Evolutionary conservation across 2,329 filamentous ascomycete genomes (phyloP).

Genomic region (Dactylella cylindrospora): DNA sequence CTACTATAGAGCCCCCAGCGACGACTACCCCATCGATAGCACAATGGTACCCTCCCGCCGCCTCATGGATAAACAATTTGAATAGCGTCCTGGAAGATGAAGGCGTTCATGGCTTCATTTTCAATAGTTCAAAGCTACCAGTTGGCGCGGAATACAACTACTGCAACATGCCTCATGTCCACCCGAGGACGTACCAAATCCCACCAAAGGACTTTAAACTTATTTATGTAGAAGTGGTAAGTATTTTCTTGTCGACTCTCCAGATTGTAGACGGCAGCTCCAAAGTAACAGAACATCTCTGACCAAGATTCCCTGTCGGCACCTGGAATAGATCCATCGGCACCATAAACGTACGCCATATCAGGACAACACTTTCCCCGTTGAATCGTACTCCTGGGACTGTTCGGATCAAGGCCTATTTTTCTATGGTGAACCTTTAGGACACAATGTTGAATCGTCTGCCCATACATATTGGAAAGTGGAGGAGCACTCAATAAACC

Average conservation of each 20-base stretch:
- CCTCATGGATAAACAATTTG: slow-evolving; percentile 64
- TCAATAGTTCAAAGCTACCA: slow-evolving; percentile 65
- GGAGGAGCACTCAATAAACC: slow-evolving; percentile 65
- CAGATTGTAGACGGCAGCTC: too few relatives aligned
- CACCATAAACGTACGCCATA: slow-evolving; percentile 86
- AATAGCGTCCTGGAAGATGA: slow-evolving; percentile 60
- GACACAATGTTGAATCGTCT: slow-evolving; percentile 55
- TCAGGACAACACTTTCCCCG: slow-evolving; percentile 72
- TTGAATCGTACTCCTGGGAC: slow-evolving; percentile 71
- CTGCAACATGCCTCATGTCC: slow-evolving; percentile 88
- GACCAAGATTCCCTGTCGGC: too few relatives aligned
- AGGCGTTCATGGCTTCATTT: slow-evolving; percentile 73
- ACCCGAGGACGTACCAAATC: slow-evolving; percentile 64
- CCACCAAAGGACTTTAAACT: slow-evolving; percentile 63
- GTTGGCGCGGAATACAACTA: slow-evolving; percentile 66
- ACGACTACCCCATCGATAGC: too few relatives aligned
- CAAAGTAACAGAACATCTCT: too few relatives aligned
- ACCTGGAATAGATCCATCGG: slow-evolving; percentile 68
- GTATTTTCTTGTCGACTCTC: neutral
- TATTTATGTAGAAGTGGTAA: slow-evolving; percentile 69
- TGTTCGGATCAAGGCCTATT: slow-evolving; percentile 71
- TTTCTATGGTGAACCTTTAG: slow-evolving; percentile 64
- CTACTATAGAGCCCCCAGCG: neutral
- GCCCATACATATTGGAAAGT: slow-evolving; percentile 66
- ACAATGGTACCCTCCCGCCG: slow-evolving; percentile 62